Conservation (phyloP, 352 stramenopile genomes). For the Pythium guiyangense region DNA sequence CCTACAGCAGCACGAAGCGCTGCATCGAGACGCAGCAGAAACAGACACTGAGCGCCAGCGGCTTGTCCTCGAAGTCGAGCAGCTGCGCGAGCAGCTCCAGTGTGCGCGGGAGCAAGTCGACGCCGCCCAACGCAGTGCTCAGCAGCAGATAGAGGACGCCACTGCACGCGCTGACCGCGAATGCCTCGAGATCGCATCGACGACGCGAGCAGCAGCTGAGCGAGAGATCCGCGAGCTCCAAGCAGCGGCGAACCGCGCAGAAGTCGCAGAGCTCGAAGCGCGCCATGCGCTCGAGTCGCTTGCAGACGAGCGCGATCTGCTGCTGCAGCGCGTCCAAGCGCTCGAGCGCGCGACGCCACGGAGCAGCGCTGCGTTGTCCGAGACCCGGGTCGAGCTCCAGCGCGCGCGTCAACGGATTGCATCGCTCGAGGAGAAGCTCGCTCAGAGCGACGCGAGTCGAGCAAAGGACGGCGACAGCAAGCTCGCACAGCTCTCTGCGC, state of each 20-base stretch:
- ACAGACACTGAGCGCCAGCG: not conserved
- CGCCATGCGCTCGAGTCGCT: conserved; percentile 12
- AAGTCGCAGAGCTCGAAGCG: conserved; percentile 9
- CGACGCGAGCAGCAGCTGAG: conserved; percentile 4
- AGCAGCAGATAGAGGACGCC: not conserved
- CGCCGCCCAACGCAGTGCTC: not conserved
- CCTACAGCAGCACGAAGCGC: conserved; percentile 1
- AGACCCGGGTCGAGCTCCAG: conserved; percentile 42
- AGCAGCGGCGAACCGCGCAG: conserved; percentile 10
- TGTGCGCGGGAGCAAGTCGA: not conserved
- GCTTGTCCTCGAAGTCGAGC: conserved; percentile 1
- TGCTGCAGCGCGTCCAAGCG: conserved; percentile 16
- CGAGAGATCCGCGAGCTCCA: conserved; percentile 5
- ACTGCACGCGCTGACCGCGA: not conserved
- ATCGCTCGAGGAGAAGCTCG: conserved; percentile 38
- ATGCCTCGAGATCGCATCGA: conserved; percentile 2
- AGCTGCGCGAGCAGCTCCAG: conserved; percentile 1
- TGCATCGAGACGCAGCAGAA: not conserved
- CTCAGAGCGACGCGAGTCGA: conserved; percentile 17
- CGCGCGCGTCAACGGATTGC: conserved; percentile 48
- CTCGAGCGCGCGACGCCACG: conserved; percentile 11
- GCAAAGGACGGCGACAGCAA: conserved; percentile 38
- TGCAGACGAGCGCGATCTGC: conserved; percentile 18
- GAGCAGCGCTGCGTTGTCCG: conserved; percentile 17
- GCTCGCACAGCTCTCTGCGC: conserved; percentile 19